Percentiles rank a stretch among this genome's conserved stretches.
These are phyloP conservation scores for Metarhizium robertsii DNA, from an alignment of 2,329 filamentous ascomycete genomes.

Conservation along the genomic window DNA sequence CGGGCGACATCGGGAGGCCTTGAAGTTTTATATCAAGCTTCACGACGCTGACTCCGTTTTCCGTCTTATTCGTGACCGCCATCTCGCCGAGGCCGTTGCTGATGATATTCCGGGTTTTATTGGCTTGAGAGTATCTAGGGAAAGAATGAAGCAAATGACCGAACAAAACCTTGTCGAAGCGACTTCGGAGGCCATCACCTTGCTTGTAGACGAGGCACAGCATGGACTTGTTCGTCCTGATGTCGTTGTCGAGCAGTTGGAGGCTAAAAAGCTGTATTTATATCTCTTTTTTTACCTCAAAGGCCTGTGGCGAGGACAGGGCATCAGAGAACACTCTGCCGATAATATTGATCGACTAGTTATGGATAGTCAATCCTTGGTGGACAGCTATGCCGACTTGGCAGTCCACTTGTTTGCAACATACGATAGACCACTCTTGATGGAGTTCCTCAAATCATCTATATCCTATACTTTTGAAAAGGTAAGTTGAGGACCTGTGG, in stretches of 20 bases:
- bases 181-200: constrained; percentile 71
- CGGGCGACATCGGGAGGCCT: constrained; percentile 71
- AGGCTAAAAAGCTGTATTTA: constrained; percentile 54
- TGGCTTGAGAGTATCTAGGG: constrained; percentile 69
- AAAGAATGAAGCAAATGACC: constrained; percentile 56
- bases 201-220: constrained; percentile 85
- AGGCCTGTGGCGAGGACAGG: constrained; percentile 72
- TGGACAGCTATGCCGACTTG: constrained; percentile 81
- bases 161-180: constrained; percentile 65
- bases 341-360: constrained; percentile 48
- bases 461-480: constrained; percentile 84
- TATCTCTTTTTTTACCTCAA: constrained; percentile 92
- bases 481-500: constrained; percentile 23
- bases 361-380: constrained; percentile 54
- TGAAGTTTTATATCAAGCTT: constrained; percentile 80
- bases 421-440: constrained; percentile 70
- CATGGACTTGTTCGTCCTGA: constrained; percentile 75
- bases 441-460: constrained; percentile 78
- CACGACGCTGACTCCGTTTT: constrained; percentile 90
- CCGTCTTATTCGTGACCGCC: constrained; percentile 74
- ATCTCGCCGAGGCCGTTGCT: constrained; percentile 78
- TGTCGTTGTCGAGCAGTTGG: constrained; percentile 70
- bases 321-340: constrained; percentile 42
- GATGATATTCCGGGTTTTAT: constrained; percentile 90
- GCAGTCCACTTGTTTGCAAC: constrained; percentile 79